Evolutionary conservation across 2,329 filamentous ascomycete genomes (phyloP), one percentile per base, ranked within the genome.

Genomic region (Helminthosporium solani): DNA sequence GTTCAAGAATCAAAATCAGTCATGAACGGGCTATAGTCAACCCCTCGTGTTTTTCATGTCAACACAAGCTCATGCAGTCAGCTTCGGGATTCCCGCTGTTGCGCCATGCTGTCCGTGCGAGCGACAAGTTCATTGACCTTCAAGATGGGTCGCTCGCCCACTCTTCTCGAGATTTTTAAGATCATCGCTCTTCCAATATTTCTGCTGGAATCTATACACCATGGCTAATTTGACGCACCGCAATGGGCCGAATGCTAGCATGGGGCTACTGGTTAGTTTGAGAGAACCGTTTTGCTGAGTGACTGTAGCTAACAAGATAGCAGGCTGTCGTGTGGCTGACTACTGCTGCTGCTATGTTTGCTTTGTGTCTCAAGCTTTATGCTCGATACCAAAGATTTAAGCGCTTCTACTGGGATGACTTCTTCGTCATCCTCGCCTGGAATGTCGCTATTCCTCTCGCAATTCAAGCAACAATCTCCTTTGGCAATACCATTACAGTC

Each of bases 391-490:
- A 40, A 25, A 45, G 37, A 23, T 50, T 50, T 28, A 37, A 44
- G 7, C 42, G 40, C 15, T 39, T 50, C 31, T 50, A 38, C n/a
- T 50, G 47, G 47, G 47, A 50, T 28, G 47, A 50, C 36, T 21
- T 46, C 9, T 46, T 46, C 18, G 47, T 50, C 7, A 20, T 46
- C 20, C 15, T 46, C 14, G 27, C 39, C 11, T 50, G 38, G 33
- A 37, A 30, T 2, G 16, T 44, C 15, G 31, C 40, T 12, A 38
- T 43, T 12, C 21, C 42, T 16, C 34, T 50, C 27, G 8, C 25
- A 9, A 14, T 30, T 12, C 19, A 34, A 16, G 18, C 15, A 7
- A 40, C 19, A 6, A 5, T 15, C n/a, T 20, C 12, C 19, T 33
- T 20, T 7, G 21, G 2, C 6, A 28, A 15, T 23, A 21, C 3